Evolutionary conservation across 1,284 basidiomycete species (phyloP).

Genomic region (Pascua sp.): DNA sequence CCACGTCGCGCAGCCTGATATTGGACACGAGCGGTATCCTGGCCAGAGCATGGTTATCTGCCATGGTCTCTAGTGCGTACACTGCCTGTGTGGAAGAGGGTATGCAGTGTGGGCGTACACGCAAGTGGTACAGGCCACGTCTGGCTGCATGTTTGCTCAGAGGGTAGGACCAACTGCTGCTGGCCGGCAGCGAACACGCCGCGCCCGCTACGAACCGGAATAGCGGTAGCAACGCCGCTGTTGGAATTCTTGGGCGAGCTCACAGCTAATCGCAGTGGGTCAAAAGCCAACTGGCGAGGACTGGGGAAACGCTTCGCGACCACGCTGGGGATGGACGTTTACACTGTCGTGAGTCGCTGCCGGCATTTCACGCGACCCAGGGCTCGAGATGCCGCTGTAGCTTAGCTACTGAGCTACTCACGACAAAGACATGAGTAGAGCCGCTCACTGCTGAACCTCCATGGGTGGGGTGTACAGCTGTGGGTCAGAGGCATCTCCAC

Average conservation of each 20-base stretch:
- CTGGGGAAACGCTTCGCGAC: conserved; percentile 52
- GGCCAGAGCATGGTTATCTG: conserved; percentile 51
- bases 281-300: conserved; percentile 58
- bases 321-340: conserved; percentile 52
- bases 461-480: no score
- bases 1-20: conserved; percentile 28
- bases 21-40: conserved; percentile 3
- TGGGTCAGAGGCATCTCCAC: no score
- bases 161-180: background rate
- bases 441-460: no score
- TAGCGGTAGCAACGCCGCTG: background rate
- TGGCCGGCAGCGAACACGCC: no score
- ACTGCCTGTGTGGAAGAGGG: background rate
- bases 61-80: conserved; percentile 52
- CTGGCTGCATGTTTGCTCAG: background rate
- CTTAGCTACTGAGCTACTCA: background rate
- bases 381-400: background rate
- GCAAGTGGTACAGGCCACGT: no score
- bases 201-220: no score
- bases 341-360: conserved; percentile 49
- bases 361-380: background rate
- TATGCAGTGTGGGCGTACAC: background rate
- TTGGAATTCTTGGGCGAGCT: background rate
- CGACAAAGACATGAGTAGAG: no score
- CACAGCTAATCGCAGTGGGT: conserved; percentile 44